Percentiles rank a stretch among this genome's conserved stretches.
Evolutionary conservation across 2,329 filamentous ascomycete species (phyloP).

Genomic region (Venturia oleaginea): DNA sequence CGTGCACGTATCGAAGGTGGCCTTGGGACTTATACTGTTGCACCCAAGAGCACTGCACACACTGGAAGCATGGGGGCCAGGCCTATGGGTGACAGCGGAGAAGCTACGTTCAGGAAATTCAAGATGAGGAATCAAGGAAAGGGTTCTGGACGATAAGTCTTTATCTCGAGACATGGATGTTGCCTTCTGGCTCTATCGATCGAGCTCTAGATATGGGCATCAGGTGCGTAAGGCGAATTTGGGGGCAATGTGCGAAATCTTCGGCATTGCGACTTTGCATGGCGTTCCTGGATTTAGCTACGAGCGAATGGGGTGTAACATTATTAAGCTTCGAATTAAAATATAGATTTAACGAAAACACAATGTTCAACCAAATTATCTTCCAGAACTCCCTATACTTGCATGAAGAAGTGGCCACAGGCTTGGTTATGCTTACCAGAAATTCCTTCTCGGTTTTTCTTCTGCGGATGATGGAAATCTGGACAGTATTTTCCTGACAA

Average conservation of each 20-base stretch:
- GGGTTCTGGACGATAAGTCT: neutral
- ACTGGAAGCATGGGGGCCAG: slow-evolving; percentile 37
- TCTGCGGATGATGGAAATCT: no score
- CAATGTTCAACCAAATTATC: neutral
- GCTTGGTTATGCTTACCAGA: no score
- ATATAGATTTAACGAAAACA: neutral
- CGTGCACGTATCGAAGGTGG: slow-evolving; percentile 50
- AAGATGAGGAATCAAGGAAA: slow-evolving; percentile 28
- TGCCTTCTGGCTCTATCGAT: neutral
- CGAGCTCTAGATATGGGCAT: neutral
- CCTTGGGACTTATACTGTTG: slow-evolving; percentile 53
- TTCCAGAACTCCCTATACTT: no score
- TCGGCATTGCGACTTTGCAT: neutral
- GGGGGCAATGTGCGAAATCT: neutral
- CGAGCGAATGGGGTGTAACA: neutral
- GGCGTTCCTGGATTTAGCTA: neutral
- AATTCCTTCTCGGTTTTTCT: no score
- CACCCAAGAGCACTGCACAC: slow-evolving; percentile 47
- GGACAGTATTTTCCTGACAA: no score
- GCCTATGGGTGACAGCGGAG: slow-evolving; percentile 37
- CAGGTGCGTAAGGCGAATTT: neutral
- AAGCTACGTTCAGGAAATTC: slow-evolving; percentile 40
- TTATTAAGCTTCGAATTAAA: neutral
- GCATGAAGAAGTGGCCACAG: no score
- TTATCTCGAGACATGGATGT: neutral